Percentiles rank a stretch among this genome's conserved stretches.
Conservation (phyloP, 2,329 filamentous ascomycete genomes). For the Chaetothyriales sp. region DNA sequence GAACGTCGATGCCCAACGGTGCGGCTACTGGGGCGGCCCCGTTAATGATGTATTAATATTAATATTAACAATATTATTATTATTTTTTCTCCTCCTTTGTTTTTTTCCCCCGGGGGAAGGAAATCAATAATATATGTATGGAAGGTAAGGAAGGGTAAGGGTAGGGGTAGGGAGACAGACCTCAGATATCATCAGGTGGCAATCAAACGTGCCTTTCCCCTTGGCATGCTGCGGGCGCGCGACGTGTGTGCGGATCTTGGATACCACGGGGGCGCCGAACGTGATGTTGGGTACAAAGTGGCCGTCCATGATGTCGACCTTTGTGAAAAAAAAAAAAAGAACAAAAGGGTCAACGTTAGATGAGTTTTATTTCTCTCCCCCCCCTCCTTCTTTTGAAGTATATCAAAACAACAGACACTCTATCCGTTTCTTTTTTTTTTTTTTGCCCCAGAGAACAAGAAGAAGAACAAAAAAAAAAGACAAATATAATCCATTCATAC, state of each 20-base stretch:
- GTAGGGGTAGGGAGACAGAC: conserved; percentile 40
- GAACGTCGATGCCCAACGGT: conserved; percentile 96
- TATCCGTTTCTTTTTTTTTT: neutral
- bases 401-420: too few relatives aligned
- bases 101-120: neutral
- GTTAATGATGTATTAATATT: too few relatives aligned
- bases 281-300: conserved; percentile 99
- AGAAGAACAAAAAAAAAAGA: neutral
- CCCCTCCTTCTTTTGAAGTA: too few relatives aligned
- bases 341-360: too few relatives aligned
- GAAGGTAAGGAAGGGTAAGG: neutral
- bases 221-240: conserved; percentile 52
- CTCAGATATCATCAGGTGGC: conserved; percentile 99
- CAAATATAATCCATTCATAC: conserved; percentile 25
- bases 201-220: conserved; percentile 89
- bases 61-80: too few relatives aligned
- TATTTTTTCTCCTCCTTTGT: conserved; percentile 3
- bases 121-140: too few relatives aligned
- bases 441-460: neutral
- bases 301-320: conserved; percentile 54
- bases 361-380: neutral
- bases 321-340: conserved; percentile 2
- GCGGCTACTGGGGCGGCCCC: conserved; percentile 67
- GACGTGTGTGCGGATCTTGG: conserved; percentile 79
- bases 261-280: conserved; percentile 87